Percentiles rank a stretch among this genome's conserved stretches.
These are phyloP conservation scores for Solanum corneliomulleri DNA, from an alignment of 257 asterid genomes.

Conservation along the genomic window DNA sequence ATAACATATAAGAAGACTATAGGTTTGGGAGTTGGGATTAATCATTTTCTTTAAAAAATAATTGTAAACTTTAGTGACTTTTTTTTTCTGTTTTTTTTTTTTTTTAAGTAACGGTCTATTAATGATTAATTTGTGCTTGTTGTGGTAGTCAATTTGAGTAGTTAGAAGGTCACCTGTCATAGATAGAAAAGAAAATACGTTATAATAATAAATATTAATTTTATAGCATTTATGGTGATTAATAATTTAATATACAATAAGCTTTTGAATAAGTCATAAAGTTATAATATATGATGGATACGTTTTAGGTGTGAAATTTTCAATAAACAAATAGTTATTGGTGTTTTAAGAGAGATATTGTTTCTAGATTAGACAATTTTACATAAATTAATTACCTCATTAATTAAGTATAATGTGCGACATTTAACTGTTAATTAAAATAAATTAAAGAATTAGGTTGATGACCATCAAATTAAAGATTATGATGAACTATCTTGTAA, in stretches of 20 bases:
- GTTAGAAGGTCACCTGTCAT: constrained; percentile 13
- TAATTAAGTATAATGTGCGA: neutral
- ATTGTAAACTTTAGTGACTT: neutral
- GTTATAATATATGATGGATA: neutral
- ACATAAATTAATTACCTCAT: neutral
- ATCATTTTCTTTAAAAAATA: neutral
- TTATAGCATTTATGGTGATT: neutral
- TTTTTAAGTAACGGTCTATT: neutral
- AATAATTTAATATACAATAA: neutral
- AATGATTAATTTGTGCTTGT: neutral
- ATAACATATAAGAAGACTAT: neutral
- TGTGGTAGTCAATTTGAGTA: constrained; percentile 5
- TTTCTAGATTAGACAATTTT: neutral
- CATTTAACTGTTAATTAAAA: neutral
- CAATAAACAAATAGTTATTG: neutral
- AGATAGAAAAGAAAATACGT: neutral
- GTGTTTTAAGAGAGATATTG: neutral
- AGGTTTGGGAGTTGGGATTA: neutral
- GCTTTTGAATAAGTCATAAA: neutral
- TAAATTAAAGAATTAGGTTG: neutral
- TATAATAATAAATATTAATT: neutral
- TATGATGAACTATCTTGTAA: neutral
- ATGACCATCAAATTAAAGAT: neutral
- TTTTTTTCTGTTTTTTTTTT: no score
- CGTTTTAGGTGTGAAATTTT: neutral